Conservation (phyloP, 257 asterid species). For the Pogostemon cablin region DNA sequence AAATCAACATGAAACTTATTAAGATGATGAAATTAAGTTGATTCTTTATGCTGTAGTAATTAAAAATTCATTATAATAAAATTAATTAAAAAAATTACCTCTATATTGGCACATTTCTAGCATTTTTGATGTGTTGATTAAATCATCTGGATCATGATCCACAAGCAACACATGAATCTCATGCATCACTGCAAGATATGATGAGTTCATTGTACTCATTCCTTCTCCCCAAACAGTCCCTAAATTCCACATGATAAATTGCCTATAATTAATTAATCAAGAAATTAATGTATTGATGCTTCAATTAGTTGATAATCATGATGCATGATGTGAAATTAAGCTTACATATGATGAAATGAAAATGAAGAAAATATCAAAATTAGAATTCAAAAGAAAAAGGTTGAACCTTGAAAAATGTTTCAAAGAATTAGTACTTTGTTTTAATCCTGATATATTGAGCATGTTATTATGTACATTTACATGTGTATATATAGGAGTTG, state of each 20-base stretch:
- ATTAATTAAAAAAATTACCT: conserved; percentile 29
- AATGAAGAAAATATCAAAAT: neutral
- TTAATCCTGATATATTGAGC: neutral
- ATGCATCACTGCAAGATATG: conserved; percentile 33
- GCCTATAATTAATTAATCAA: neutral
- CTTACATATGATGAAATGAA: neutral
- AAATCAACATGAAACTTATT: neutral
- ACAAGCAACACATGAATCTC: conserved; percentile 49
- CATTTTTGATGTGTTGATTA: conserved; percentile 22
- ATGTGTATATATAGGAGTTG: neutral
- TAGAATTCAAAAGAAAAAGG: neutral
- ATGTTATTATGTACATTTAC: neutral
- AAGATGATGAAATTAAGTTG: neutral
- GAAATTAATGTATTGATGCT: conserved; percentile 1
- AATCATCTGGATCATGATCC: conserved; percentile 38
- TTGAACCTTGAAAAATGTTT: neutral
- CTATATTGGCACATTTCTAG: conserved; percentile 41
- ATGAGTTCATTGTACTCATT: conserved; percentile 32
- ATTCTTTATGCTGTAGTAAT: neutral
- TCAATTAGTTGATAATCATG: neutral
- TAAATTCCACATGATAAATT: conserved; percentile 30
- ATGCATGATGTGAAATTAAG: neutral
- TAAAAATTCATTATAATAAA: neutral
- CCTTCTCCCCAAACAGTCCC: conserved; percentile 28
- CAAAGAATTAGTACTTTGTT: neutral